Evolutionary conservation across 192 early-diverging fungal species (phyloP), one percentile per base, ranked within the genome.

Genomic region (Spizellomyces punctatus): DNA sequence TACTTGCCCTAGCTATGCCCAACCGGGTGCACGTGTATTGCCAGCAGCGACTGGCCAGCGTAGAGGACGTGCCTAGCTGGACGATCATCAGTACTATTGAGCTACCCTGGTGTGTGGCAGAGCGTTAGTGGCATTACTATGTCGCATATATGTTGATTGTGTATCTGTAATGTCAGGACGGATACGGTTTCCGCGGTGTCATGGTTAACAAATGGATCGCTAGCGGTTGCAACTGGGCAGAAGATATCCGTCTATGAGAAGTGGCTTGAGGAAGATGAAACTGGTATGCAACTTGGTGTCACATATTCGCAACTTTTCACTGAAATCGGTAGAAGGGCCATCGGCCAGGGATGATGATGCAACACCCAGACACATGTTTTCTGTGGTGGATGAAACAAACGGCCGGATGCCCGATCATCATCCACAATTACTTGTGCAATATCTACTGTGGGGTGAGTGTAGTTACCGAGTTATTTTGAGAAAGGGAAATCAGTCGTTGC

Each of bases 391-490:
- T 57, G 72, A 81, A 43, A 83, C 81, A 27, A 85, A 78, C 67
- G 70, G 87, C 9, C 58, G 91, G 3, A 77, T 94, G 6, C 89
- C 88, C 2, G 88, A 91, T 64, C 89, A 93, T 66, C 90, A 94
- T 68, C 93, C 93, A 10, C 74, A 79, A 19, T 71, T 91, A 12
- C 67, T 94, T 54, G 73, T 88, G 8, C 85, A 92, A 43, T 89
- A 91, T 72, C 74, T 94, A 43, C 65, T 92, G 65, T 92, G 90
- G 90, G 88, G 88, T 84, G 81, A 69, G 64, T 69, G 61, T 36
- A 3, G 27, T 36, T 36, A 36, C 27, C 27, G 27, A 36, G 27
- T 36, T 36, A 36, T 48, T 58, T 55, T 8, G 19, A 56, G 12
- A 14, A 16, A 2, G 10, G 63, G 17, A 10, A 44, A 64, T 16